Conservation (phyloP, 106 monocot genomes). For the Narthecium ossifragum region DNA sequence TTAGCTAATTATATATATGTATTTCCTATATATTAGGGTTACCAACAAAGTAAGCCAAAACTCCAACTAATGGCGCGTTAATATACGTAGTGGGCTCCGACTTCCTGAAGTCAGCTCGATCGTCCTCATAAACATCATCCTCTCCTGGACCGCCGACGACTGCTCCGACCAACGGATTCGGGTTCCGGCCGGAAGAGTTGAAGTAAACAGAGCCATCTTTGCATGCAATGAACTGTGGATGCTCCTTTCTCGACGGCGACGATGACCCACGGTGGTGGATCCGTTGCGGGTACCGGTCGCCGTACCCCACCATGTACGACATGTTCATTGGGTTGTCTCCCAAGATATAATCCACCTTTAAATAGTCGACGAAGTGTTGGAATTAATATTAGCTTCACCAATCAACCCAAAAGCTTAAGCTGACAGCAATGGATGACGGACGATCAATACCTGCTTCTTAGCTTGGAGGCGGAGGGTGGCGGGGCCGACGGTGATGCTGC, state of each 20-base stretch:
- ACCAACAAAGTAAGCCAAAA: slow-evolving; percentile 71
- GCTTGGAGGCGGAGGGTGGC: slow-evolving; percentile 58
- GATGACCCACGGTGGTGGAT: slow-evolving; percentile 91
- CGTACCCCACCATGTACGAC: slow-evolving; percentile 98
- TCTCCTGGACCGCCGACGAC: slow-evolving; percentile 92
- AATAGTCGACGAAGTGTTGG: no score
- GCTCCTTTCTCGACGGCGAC: slow-evolving; percentile 47
- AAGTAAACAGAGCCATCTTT: slow-evolving; percentile 77
- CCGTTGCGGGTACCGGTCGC: slow-evolving; percentile 48
- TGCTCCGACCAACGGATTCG: slow-evolving; percentile 64
- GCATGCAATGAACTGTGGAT: slow-evolving; percentile 56
- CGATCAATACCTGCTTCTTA: slow-evolving; percentile 71
- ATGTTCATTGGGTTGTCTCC: slow-evolving; percentile 89
- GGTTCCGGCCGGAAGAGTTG: slow-evolving; percentile 47
- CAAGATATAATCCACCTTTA: slow-evolving; percentile 71
- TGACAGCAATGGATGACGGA: no score
- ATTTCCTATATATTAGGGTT: slow-evolving; percentile 22
- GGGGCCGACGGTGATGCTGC: slow-evolving; percentile 44
- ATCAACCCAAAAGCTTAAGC: no score
- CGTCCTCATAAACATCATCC: slow-evolving; percentile 79
- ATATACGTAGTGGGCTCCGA: slow-evolving; percentile 98
- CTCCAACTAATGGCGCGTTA: slow-evolving; percentile 93
- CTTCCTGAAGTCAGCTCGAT: slow-evolving; percentile 71
- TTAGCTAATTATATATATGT: background rate
- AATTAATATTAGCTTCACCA: no score